Conservation (phyloP, 352 stramenopile species). For the Globisporangium cystogenes region DNA sequence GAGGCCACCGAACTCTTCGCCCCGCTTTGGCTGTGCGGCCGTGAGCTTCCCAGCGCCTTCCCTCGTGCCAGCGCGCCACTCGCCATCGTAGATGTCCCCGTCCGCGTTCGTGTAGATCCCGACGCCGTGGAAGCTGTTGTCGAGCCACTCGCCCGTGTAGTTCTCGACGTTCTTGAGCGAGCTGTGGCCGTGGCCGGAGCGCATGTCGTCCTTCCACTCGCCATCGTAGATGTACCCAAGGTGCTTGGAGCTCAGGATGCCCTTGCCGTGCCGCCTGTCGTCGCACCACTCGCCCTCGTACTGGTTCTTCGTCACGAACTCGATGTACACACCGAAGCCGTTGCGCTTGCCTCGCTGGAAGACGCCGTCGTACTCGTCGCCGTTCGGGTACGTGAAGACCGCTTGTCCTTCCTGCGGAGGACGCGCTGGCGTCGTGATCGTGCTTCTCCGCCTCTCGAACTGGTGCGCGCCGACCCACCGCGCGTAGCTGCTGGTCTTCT, state of each 20-base stretch:
- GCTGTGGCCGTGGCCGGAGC: slow-evolving; percentile 64
- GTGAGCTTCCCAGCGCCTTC: slow-evolving; percentile 63
- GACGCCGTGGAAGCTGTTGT: slow-evolving; percentile 60
- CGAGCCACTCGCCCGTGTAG: slow-evolving; percentile 62
- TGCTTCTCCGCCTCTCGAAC: slow-evolving; percentile 26
- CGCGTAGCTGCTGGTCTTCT: slow-evolving; percentile 56
- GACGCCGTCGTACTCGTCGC: slow-evolving; percentile 75
- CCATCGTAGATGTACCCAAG: slow-evolving; percentile 76
- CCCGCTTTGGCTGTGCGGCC: slow-evolving; percentile 13
- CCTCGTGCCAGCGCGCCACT: slow-evolving; percentile 45
- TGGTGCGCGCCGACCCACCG: slow-evolving; percentile 32
- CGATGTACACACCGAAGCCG: slow-evolving; percentile 68
- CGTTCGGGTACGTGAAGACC: slow-evolving; percentile 57
- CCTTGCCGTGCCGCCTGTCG: slow-evolving; percentile 63
- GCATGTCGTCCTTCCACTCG: slow-evolving; percentile 67
- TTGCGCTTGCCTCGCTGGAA: slow-evolving; percentile 65
- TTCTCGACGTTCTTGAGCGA: slow-evolving; percentile 63
- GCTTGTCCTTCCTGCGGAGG: slow-evolving; percentile 40
- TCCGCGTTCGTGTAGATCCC: slow-evolving; percentile 60
- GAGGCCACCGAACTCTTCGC: slow-evolving; percentile 35
- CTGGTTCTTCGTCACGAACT: slow-evolving; percentile 67
- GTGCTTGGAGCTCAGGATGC: slow-evolving; percentile 52
- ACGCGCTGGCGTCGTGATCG: slow-evolving; percentile 10
- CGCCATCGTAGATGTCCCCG: slow-evolving; percentile 63
- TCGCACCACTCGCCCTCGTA: slow-evolving; percentile 72